Base-by-base conservation (phyloP, 2,329 filamentous ascomycete species). In the Aspergillus glaucus region DNA sequence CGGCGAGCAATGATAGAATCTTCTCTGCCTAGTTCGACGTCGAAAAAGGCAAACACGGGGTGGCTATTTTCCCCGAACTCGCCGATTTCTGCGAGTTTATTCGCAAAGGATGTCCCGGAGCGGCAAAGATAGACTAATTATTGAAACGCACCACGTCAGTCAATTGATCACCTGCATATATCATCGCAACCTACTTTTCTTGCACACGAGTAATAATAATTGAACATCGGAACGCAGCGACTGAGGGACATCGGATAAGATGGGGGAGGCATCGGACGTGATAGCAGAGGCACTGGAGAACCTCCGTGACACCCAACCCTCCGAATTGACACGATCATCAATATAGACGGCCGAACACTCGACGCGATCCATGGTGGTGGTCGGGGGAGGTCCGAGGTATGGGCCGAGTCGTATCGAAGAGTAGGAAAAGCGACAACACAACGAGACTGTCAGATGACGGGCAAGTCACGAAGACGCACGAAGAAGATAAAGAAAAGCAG, bases 1-100 rank as follows among this genome's bases (percentile, higher is more conserved):
- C 64, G 61, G 45, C 63, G 60, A 37, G 60, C 50, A 51, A 63
- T 43, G 51, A 62, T 60, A 55, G 69, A 59, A 61, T 73, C 62
- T 65, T 71, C 57, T 58, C 52, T 55, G 57, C 55, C 54, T 12
- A 67, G 69, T 15, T 73, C 73, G 32, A 80, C 72, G 59, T 79
- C 77, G 56, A 80, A 72, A 41, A 81, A 73, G 17, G 78, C 77
- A 44, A 82, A 72, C 5, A 77, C 76, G n/a, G 79, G 79, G 44
- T 71, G 75, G 55, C 72, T 73, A 45, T 77, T 71, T 48, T 60
- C 62, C 34, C 68, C 67, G 26, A 70, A 65, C 46, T 76, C 74
- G 56, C 70, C 75, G 30, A 81, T 62, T 54, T 79, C 75, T 47
- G 74, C 72, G 17, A 81, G 64, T 59, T 77, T 77, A 14, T 69